Percentiles rank a stretch among this genome's conserved stretches.
Conservation (phyloP, 768 basidiomycete species). For the Boletus coccyginus region DNA sequence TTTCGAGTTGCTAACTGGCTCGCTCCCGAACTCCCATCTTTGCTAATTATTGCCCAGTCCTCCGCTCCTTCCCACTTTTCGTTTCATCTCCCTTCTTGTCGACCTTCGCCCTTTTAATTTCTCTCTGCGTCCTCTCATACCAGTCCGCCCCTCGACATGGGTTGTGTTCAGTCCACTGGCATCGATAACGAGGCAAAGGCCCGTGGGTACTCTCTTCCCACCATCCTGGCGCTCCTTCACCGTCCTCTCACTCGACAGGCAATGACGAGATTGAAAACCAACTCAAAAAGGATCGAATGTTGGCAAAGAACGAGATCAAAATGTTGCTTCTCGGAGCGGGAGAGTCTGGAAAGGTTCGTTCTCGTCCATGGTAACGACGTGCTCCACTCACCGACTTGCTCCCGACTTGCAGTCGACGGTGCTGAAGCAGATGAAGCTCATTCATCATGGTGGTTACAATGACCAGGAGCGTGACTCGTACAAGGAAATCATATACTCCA, state of each 20-base stretch:
- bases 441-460: slow-evolving; percentile 88
- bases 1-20: not conserved
- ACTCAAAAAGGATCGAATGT: slow-evolving; percentile 82
- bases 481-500: slow-evolving; percentile 93
- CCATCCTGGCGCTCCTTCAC: no score
- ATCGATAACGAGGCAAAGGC: slow-evolving; percentile 82
- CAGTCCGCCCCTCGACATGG: slow-evolving; percentile 43
- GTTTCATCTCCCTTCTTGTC: slow-evolving; percentile 8
- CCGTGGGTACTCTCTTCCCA: slow-evolving; percentile 48
- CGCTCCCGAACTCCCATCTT: slow-evolving; percentile 17
- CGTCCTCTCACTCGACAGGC: slow-evolving; percentile 42
- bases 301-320: slow-evolving; percentile 93
- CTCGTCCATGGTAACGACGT: not conserved
- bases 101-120: slow-evolving; percentile 1
- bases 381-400: not conserved
- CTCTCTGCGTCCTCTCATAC: not conserved
- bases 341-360: slow-evolving; percentile 87
- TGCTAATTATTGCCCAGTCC: slow-evolving; percentile 25
- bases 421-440: slow-evolving; percentile 97
- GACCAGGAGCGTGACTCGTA: slow-evolving; percentile 87
- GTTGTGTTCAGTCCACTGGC: slow-evolving; percentile 68
- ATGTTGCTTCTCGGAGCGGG: slow-evolving; percentile 95
- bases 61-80: slow-evolving; percentile 23
- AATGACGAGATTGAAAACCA: slow-evolving; percentile 95
- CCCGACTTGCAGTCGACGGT: slow-evolving; percentile 65